phyloP scores from a whole-genome alignment of 345 rosid species.

The Eutrema japonicum region DNA sequence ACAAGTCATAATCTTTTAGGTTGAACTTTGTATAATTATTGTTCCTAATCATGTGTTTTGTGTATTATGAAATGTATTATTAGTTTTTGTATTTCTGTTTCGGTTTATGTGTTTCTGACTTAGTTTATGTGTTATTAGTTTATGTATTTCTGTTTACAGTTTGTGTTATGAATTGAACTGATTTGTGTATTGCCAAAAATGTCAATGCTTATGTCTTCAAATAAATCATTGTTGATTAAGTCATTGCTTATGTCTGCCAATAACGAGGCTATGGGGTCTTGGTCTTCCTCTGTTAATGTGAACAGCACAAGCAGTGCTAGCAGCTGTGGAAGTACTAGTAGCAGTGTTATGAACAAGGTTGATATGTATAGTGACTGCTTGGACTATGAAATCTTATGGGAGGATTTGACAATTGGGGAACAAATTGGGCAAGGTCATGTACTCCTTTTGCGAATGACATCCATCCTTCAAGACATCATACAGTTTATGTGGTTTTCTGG shows the following conservation, averaged over 20 bases:
- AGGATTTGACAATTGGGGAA: slow-evolving; percentile 83
- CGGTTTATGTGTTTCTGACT: too few relatives aligned
- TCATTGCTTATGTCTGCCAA: slow-evolving; percentile 28
- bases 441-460: slow-evolving; percentile 14
- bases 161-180: too few relatives aligned
- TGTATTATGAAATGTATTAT: too few relatives aligned
- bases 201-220: too few relatives aligned
- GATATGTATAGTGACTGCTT: slow-evolving; percentile 80
- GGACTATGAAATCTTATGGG: slow-evolving; percentile 94
- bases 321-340: slow-evolving; percentile 90
- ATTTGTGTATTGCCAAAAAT: too few relatives aligned
- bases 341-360: slow-evolving; percentile 74
- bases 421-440: slow-evolving; percentile 92
- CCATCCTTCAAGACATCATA: slow-evolving; percentile 16
- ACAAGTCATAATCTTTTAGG: too few relatives aligned
- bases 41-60: too few relatives aligned
- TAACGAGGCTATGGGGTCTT: slow-evolving; percentile 75
- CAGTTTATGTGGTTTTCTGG: slow-evolving; percentile 33
- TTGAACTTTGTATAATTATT: too few relatives aligned
- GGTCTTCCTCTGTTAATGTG: slow-evolving; percentile 79
- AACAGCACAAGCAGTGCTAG: slow-evolving; percentile 94
- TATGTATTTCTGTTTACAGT: too few relatives aligned
- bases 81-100: too few relatives aligned
- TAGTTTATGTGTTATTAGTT: too few relatives aligned
- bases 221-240: too few relatives aligned